Percentiles rank a stretch among this genome's conserved stretches.
These are phyloP conservation scores for Triticum monococcum DNA, from an alignment of 176 grass and related monocot species.

Conservation along the genomic window DNA sequence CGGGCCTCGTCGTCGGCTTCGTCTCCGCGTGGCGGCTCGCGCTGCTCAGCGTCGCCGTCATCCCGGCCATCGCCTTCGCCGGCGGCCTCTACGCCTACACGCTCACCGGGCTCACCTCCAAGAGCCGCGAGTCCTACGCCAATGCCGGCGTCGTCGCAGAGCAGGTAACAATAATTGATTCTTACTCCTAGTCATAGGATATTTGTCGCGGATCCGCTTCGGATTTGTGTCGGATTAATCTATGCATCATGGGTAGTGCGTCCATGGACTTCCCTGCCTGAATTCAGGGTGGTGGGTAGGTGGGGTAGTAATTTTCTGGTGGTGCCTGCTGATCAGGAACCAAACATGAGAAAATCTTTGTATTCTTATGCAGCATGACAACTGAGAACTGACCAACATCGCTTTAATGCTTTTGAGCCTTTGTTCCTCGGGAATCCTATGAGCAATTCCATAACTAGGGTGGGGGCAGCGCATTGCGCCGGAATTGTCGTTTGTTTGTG, in stretches of 20 bases:
- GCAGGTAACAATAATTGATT: constrained; percentile 51
- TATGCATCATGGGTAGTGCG: constrained; percentile 20
- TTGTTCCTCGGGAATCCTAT: constrained; percentile 41
- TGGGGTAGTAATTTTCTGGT: constrained; percentile 41
- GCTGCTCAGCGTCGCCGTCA: constrained; percentile 91
- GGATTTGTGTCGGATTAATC: constrained; percentile 19
- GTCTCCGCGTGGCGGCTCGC: constrained; percentile 85
- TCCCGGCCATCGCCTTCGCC: constrained; percentile 92
- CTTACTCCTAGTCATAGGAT: not conserved
- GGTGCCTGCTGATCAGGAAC: constrained; percentile 50
- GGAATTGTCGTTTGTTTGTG: constrained; percentile 4
- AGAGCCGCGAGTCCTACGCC: constrained; percentile 91
- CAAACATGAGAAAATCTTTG: constrained; percentile 14
- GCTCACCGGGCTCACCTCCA: constrained; percentile 90
- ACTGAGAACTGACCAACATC: constrained; percentile 30
- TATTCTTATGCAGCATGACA: constrained; percentile 27
- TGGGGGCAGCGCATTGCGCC: constrained; percentile 13
- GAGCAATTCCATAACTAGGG: constrained; percentile 29
- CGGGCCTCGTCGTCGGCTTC: constrained; percentile 87
- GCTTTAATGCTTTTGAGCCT: constrained; percentile 30
- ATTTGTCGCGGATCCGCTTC: constrained; percentile 22
- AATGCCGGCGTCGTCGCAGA: constrained; percentile 93
- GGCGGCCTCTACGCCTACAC: constrained; percentile 99
- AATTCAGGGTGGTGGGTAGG: constrained; percentile 37
- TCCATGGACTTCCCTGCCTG: constrained; percentile 34